A percentile compares a stretch with the other conserved stretches of the same genome.
phyloP scores from a whole-genome alignment of 1,284 basidiomycete species.

The Stereum hirsutum region DNA sequence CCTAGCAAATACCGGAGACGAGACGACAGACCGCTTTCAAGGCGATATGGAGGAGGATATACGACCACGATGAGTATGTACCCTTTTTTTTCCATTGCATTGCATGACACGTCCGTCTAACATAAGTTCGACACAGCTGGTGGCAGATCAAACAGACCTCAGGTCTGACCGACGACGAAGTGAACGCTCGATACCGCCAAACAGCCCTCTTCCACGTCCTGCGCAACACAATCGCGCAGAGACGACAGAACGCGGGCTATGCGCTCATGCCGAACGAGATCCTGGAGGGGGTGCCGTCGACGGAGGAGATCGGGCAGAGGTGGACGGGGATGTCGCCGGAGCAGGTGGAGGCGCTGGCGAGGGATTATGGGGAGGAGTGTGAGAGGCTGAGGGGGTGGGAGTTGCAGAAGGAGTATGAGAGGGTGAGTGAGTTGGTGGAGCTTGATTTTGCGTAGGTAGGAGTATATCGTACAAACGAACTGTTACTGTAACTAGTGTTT shows the following conservation, averaged over 20 bases:
- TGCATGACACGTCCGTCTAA: neutral
- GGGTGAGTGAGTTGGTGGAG: constrained; percentile 49
- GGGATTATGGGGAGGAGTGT: constrained; percentile 54
- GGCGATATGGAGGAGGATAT: constrained; percentile 81
- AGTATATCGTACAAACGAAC: constrained; percentile 3
- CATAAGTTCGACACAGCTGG: constrained; percentile 45
- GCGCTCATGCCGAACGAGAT: constrained; percentile 43
- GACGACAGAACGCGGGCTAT: constrained; percentile 34
- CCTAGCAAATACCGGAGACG: constrained; percentile 58
- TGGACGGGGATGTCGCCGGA: constrained; percentile 64
- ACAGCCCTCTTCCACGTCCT: constrained; percentile 68
- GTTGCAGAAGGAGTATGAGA: constrained; percentile 48
- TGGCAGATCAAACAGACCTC: constrained; percentile 54
- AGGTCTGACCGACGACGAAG: constrained; percentile 61
- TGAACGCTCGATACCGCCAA: constrained; percentile 52
- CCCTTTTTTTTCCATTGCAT: neutral
- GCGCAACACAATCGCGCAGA: constrained; percentile 33
- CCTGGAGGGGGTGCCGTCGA: constrained; percentile 39
- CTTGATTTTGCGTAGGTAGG: constrained; percentile 25
- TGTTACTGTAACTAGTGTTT: neutral
- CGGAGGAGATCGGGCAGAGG: constrained; percentile 50
- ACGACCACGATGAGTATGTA: constrained; percentile 79
- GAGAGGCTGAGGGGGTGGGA: constrained; percentile 43
- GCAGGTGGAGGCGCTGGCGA: constrained; percentile 42
- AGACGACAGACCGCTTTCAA: constrained; percentile 62